Percentiles rank a stretch among this genome's conserved stretches.
Evolutionary conservation across 2,329 filamentous ascomycete genomes (phyloP).

Genomic region (Dactylonectria estremocensis): DNA sequence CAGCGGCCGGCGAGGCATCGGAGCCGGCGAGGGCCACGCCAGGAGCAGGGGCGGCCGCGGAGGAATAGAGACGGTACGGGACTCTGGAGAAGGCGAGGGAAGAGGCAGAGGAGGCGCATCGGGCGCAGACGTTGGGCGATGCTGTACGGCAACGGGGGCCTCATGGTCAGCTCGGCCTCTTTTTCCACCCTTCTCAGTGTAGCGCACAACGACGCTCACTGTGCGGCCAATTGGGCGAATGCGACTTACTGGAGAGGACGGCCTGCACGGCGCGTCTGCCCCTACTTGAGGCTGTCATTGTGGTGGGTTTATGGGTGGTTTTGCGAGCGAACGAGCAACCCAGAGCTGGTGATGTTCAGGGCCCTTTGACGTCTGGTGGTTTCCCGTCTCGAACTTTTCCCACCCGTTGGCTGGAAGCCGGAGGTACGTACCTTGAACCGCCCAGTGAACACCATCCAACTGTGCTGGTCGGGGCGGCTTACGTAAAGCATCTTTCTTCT

Average conservation of each 20-base stretch:
- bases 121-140: slow-evolving; percentile 54
- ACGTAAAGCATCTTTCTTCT: slow-evolving; percentile 8
- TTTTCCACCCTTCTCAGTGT: background rate
- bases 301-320: slow-evolving; percentile 32
- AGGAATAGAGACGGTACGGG: slow-evolving; percentile 56
- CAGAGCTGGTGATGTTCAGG: slow-evolving; percentile 39
- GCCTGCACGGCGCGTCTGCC: slow-evolving; percentile 66
- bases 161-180: slow-evolving; percentile 7
- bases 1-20: slow-evolving; percentile 36
- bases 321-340: slow-evolving; percentile 30
- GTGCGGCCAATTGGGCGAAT: slow-evolving; percentile 40
- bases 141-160: slow-evolving; percentile 31
- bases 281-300: slow-evolving; percentile 71
- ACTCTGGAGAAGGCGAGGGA: slow-evolving; percentile 45
- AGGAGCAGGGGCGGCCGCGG: slow-evolving; percentile 51
- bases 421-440: slow-evolving; percentile 43
- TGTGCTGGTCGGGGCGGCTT: slow-evolving; percentile 1
- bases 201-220: slow-evolving; percentile 11
- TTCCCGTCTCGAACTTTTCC: slow-evolving; percentile 48
- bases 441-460: background rate
- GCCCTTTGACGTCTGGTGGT: slow-evolving; percentile 10
- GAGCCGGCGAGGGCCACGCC: slow-evolving; percentile 41
- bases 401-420: slow-evolving; percentile 23
- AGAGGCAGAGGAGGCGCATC: slow-evolving; percentile 55
- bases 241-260: slow-evolving; percentile 65